Conservation (phyloP, 2,329 filamentous ascomycete species). For the Epicoccum nigrum region DNA sequence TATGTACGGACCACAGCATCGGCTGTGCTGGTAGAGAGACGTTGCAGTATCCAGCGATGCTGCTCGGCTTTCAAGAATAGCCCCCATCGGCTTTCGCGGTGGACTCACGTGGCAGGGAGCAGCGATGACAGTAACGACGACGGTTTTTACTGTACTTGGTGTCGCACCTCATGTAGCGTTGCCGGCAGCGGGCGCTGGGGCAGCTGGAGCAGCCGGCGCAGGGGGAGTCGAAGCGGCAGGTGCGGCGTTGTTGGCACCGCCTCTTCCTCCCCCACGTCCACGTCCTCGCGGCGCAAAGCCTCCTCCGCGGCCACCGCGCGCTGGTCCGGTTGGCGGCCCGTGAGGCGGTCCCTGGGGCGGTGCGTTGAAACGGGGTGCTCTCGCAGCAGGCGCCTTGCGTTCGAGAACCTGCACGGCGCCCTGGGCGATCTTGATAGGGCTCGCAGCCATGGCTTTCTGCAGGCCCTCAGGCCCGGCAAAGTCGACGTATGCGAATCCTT, state of each 20-base stretch:
- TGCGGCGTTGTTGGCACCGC: slow-evolving; percentile 31
- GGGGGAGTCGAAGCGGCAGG: slow-evolving; percentile 10
- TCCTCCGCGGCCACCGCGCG: slow-evolving; percentile 40
- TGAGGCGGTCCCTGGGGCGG: slow-evolving; percentile 36
- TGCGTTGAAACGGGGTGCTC: slow-evolving; percentile 36
- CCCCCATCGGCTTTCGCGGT: too few species aligned
- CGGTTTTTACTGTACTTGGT: background rate
- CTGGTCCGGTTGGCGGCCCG: slow-evolving; percentile 38
- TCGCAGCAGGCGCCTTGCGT: slow-evolving; percentile 64
- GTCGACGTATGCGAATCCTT: slow-evolving; percentile 92
- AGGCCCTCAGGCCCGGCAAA: slow-evolving; percentile 77
- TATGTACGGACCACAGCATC: too few species aligned
- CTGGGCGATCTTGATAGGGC: slow-evolving; percentile 81
- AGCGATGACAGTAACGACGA: too few species aligned
- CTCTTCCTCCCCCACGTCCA: slow-evolving; percentile 41
- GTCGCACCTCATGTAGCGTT: slow-evolving; percentile 6
- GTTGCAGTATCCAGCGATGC: too few species aligned
- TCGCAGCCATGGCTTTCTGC: slow-evolving; percentile 79
- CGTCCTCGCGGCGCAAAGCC: slow-evolving; percentile 44
- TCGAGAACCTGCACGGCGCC: slow-evolving; percentile 88
- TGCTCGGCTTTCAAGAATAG: too few species aligned
- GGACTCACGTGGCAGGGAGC: too few species aligned
- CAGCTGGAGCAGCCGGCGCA: background rate
- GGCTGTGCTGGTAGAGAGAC: too few species aligned
- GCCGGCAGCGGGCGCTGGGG: background rate